A percentile compares a stretch with the other conserved stretches of the same genome.
Conservation (phyloP, 768 basidiomycete genomes). For the Phaeotremella fagi region DNA sequence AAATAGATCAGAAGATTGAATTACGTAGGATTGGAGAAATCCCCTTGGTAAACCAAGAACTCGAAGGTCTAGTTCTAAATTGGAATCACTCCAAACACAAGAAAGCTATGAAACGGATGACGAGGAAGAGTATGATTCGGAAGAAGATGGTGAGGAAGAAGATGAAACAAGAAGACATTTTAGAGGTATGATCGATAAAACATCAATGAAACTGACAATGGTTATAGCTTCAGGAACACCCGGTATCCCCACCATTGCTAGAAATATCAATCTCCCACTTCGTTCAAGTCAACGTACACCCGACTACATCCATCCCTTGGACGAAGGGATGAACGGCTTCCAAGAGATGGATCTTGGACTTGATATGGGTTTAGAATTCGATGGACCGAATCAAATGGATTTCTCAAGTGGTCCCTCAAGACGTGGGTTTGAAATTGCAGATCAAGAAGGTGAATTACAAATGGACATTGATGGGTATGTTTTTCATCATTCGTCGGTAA, state of each 20-base stretch:
- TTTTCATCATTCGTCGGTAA: too few relatives aligned
- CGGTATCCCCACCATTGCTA: not conserved
- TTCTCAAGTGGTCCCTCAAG: conserved; percentile 18
- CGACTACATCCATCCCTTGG: conserved; percentile 7
- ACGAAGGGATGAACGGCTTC: conserved; percentile 1
- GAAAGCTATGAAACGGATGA: conserved; percentile 1
- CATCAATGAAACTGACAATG: too few relatives aligned
- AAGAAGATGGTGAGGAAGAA: conserved; percentile 3
- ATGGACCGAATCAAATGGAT: conserved; percentile 4
- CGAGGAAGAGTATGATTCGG: conserved; percentile 16
- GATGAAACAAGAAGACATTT: not conserved
- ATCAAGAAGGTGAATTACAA: not conserved
- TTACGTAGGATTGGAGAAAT: conserved; percentile 36
- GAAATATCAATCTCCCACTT: not conserved
- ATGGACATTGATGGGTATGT: not conserved
- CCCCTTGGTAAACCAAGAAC: conserved; percentile 14
- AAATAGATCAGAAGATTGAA: too few relatives aligned
- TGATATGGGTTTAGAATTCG: not conserved
- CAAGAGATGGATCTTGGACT: conserved; percentile 21
- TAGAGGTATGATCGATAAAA: too few relatives aligned
- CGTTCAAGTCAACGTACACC: conserved; percentile 21
- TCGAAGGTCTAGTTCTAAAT: conserved; percentile 22
- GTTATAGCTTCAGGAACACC: too few relatives aligned
- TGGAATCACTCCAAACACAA: conserved; percentile 17
- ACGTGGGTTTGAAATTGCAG: conserved; percentile 7